Evolutionary conservation across 495 filamentous ascomycete genomes (phyloP).

Genomic region (Xylaria venustula): DNA sequence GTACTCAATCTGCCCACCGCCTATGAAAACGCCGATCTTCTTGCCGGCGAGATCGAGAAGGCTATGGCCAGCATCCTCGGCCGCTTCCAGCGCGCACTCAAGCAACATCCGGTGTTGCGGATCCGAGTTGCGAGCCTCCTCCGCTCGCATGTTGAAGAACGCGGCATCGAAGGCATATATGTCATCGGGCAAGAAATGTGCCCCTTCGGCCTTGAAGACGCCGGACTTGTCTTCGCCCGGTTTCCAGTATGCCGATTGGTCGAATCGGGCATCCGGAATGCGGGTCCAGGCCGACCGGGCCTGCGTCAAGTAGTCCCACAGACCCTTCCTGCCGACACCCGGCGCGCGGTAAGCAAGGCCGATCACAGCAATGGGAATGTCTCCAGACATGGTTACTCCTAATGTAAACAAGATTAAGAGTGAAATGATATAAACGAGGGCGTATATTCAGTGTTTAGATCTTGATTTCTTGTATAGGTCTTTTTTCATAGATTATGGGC

Average conservation of each 20-base stretch:
- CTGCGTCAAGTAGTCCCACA: slow-evolving; percentile 51
- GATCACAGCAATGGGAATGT: slow-evolving; percentile 43
- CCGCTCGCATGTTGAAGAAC: slow-evolving; percentile 36
- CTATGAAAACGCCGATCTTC: slow-evolving; percentile 45
- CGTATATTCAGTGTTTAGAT: neutral
- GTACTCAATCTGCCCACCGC: slow-evolving; percentile 68
- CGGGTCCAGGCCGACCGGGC: slow-evolving; percentile 35
- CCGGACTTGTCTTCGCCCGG: slow-evolving; percentile 43
- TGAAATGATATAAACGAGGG: neutral
- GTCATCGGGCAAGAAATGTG: slow-evolving; percentile 34
- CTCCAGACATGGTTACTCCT: slow-evolving; percentile 1
- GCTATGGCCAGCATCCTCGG: slow-evolving; percentile 46
- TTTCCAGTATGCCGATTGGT: slow-evolving; percentile 61
- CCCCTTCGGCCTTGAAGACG: slow-evolving; percentile 32
- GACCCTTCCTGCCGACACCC: slow-evolving; percentile 38
- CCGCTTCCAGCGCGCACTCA: slow-evolving; percentile 33
- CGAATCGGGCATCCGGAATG: slow-evolving; percentile 65
- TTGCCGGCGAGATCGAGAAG: slow-evolving; percentile 30
- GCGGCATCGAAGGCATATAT: slow-evolving; percentile 34
- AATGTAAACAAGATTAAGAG: neutral
- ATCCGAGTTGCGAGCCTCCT: slow-evolving; percentile 32
- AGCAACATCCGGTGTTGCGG: slow-evolving; percentile 39
- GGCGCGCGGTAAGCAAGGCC: slow-evolving; percentile 53
- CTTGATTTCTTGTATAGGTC: neutral
- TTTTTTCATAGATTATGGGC: neutral